Evolutionary conservation across 208 protist genomes (phyloP).

Genomic region (Pavlovales sp.): DNA sequence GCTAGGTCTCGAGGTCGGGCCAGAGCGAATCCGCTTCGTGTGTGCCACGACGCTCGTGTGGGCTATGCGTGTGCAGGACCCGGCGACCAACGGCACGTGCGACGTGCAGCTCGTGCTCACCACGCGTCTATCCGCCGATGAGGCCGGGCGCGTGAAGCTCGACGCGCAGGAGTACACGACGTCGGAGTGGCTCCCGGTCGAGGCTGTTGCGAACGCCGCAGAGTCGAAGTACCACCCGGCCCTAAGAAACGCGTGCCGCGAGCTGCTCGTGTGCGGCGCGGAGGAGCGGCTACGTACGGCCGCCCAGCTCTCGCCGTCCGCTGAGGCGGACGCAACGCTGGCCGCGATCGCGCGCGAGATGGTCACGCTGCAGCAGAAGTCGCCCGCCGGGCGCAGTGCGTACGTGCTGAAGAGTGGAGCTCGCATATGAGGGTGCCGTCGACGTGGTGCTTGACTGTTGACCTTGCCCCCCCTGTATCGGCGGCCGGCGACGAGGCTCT

Average conservation of each 20-base stretch:
- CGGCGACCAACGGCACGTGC: slow-evolving; percentile 34
- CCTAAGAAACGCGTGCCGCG: slow-evolving; percentile 6
- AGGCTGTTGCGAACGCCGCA: not conserved
- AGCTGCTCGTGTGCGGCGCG: slow-evolving; percentile 7
- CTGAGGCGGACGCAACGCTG: not conserved
- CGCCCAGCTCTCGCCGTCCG: not conserved
- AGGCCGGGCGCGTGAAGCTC: slow-evolving; percentile 2
- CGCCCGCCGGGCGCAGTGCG: not conserved
- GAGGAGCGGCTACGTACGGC: not conserved
- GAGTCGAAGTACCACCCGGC: slow-evolving; percentile 40
- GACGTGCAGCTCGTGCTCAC: slow-evolving; percentile 30
- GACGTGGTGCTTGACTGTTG: too few relatives aligned
- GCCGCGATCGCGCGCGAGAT: not conserved
- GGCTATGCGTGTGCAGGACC: slow-evolving; percentile 33
- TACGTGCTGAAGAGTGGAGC: not conserved
- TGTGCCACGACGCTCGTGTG: slow-evolving; percentile 32
- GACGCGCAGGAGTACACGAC: slow-evolving; percentile 35
- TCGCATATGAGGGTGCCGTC: slow-evolving; percentile 5
- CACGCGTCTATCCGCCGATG: not conserved
- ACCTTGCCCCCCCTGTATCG: too few relatives aligned
- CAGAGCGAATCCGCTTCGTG: not conserved
- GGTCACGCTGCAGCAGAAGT: not conserved
- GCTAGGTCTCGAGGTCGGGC: slow-evolving; percentile 2
- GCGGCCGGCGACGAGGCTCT: too few relatives aligned
- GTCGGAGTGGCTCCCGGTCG: not conserved